Percentiles rank a stretch among this genome's conserved stretches.
These are phyloP conservation scores for Sideroxylon spinosum DNA, from an alignment of 179 eudicot species.

Conservation along the genomic window DNA sequence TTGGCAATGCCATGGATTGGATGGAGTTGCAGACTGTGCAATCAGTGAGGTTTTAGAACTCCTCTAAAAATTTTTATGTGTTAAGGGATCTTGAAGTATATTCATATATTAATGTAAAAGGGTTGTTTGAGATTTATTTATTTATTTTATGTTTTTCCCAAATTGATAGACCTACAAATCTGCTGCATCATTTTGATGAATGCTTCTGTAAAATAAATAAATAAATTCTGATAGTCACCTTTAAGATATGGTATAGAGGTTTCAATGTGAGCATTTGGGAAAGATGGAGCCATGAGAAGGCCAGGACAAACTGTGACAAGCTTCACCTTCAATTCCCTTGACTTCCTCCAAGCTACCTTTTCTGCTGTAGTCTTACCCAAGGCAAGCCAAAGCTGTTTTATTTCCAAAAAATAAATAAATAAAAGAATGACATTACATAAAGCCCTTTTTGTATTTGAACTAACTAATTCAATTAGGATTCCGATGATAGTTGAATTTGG, in stretches of 20 bases:
- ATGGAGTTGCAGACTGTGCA: too few species aligned
- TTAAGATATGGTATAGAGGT: conserved; percentile 31
- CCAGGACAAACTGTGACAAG: conserved; percentile 31
- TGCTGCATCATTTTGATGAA: too few species aligned
- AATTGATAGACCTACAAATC: too few species aligned
- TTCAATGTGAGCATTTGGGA: conserved; percentile 20
- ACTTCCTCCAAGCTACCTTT: conserved; percentile 26
- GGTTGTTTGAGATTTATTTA: too few species aligned
- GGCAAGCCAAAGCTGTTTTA: conserved; percentile 29
- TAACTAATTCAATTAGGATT: background rate
- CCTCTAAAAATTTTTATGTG: too few species aligned
- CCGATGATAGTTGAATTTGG: background rate
- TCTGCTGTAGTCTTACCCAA: conserved; percentile 34
- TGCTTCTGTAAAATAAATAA: too few species aligned
- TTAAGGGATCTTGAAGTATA: too few species aligned
- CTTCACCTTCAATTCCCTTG: conserved; percentile 23
- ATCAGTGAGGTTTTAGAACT: too few species aligned
- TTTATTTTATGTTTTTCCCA: background rate
- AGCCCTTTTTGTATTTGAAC: background rate
- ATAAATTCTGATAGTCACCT: conserved; percentile 12
- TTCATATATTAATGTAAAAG: too few species aligned
- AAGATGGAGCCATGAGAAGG: conserved; percentile 30
- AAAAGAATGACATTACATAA: background rate
- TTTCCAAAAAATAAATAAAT: background rate
- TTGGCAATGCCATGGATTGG: background rate